Base-by-base conservation (phyloP, 805 yeast genomes). In the Suhomyces sp. region DNA sequence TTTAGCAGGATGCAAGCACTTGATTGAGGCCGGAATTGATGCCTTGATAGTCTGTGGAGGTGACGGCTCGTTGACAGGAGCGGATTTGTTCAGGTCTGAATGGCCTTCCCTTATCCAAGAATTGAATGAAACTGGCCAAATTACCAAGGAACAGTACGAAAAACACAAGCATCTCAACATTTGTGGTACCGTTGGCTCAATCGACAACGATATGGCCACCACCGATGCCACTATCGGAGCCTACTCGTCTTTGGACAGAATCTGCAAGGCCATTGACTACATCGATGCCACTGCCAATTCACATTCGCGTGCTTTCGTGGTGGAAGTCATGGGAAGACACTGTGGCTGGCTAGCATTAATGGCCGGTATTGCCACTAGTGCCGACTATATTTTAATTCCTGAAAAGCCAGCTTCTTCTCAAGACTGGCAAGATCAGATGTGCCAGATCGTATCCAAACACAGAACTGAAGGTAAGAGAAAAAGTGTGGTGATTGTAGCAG, bases 301-400 rank as follows among this genome's bases (percentile, higher is more conserved):
- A 2, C 99, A 94, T 70, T 89, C 97, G 12, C 83, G 99, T 65
- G 99, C 99, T 6, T 94, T 94, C 68, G 97, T 94, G 43, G 88
- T 94, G 53, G 99, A 94, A 69, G 99, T 94, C 40, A 94, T 94
- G 99, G 99, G 99, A 56, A 84, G 99, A 66, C 97, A 94, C 70
- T 94, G 99, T 78, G 99, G 99, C 57, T 94, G 99, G 99, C 81
- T 94, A 61, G 98, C 96, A 1, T 76, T 94, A 60, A 92, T 91
- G 94, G 96, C 99, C 3, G 99, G 98, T 65, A 86, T 93, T 55
- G 91, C 98, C 43, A 89, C 97, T 25, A 88, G 94, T 62, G 98
- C 99, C 2, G 99, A 94, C 73, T 91, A 84, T 68, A 87, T 91
- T 53, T 86, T 94, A 62, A 87, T 94, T 58, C 99, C 99, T 31